Percentiles rank a stretch among this genome's conserved stretches.
These are phyloP conservation scores for Mycena filopes DNA, from an alignment of 768 basidiomycete species.

Conservation along the genomic window DNA sequence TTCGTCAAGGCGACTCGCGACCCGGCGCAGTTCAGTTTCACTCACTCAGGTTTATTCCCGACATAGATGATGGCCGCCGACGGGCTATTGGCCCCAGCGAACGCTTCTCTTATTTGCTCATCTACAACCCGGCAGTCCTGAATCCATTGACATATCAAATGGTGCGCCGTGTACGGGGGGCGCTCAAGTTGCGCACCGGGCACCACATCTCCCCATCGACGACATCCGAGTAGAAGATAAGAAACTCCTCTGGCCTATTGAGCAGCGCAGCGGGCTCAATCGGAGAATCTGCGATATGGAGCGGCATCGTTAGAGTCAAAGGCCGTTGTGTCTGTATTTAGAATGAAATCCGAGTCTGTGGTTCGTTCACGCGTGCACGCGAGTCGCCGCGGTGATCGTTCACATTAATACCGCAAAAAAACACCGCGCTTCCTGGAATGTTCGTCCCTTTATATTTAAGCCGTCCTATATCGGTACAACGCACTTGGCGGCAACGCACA, in stretches of 20 bases:
- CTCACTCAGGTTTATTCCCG: constrained; percentile 72
- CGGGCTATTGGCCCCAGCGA: constrained; percentile 56
- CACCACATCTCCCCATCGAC: constrained; percentile 77
- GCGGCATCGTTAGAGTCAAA: constrained; percentile 65
- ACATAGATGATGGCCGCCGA: constrained; percentile 74
- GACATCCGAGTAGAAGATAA: constrained; percentile 80
- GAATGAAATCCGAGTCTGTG: no score
- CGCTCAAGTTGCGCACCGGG: constrained; percentile 40
- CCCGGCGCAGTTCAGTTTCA: no score
- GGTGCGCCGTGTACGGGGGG: neutral
- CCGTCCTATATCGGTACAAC: neutral
- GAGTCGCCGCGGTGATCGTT: no score
- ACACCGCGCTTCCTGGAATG: no score
- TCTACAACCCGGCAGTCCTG: constrained; percentile 79
- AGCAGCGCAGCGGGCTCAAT: constrained; percentile 48
- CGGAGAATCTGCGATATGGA: constrained; percentile 51
- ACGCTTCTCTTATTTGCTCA: constrained; percentile 59
- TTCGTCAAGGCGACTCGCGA: constrained; percentile 3
- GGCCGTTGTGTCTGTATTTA: no score
- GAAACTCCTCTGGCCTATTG: constrained; percentile 57
- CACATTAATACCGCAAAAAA: no score
- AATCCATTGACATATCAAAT: constrained; percentile 3
- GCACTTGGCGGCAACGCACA: constrained; percentile 19
- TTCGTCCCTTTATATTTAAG: no score
- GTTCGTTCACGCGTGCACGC: no score